Base-by-base conservation (phyloP, 139 green algal species). In the Spirogloea muscicola region DNA sequence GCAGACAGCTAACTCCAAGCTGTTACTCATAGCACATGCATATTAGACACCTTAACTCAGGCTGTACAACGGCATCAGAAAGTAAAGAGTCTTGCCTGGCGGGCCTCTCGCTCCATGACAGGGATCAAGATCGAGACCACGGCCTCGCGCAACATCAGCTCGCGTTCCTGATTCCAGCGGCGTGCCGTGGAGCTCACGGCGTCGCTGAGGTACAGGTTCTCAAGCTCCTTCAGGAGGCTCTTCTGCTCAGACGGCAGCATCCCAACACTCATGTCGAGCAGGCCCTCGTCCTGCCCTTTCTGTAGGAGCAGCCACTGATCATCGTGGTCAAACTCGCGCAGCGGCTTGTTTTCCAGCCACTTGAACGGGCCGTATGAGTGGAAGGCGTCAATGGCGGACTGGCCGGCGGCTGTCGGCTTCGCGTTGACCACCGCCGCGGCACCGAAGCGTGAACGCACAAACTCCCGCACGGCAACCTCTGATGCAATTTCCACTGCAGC, bases 261-360 rank as follows among this genome's bases (percentile, higher is more conserved):
- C 0, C 34, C 44, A 18, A 84, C 39, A 39, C 33, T 74, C 1
- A 84, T 64, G 43, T 69, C 1, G 4, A 89, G 49, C n/a, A 91
- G 81, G 0, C 77, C 77, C 38, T 85, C 80, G 18, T 73, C 55
- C 68, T 89, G 80, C 1, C 87, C 88, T 51, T 43, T 49, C 2
- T 49, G 25, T 34, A 93, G 72, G 31, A 71, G 71, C 34, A 92
- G 64, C 77, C 84, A 95, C 34, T 81, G 64, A 1, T 49, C 66
- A 29, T 72, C 75, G 0, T 82, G 41, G n/a, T n/a, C n/a, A n/a
- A 93, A 90, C 1, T 43, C 29, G 0, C 5, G 0, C 33, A 94
- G 42, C 1, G 84, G 86, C 83, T 96, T 97, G 16, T 85, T 73
- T 3, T 58, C 57, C 61, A 96, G 84, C 18, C 87, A 84, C 58